These are phyloP conservation scores for Globisporangium sylvaticum DNA, from an alignment of 352 stramenopile genomes.

Conservation along the genomic window DNA sequence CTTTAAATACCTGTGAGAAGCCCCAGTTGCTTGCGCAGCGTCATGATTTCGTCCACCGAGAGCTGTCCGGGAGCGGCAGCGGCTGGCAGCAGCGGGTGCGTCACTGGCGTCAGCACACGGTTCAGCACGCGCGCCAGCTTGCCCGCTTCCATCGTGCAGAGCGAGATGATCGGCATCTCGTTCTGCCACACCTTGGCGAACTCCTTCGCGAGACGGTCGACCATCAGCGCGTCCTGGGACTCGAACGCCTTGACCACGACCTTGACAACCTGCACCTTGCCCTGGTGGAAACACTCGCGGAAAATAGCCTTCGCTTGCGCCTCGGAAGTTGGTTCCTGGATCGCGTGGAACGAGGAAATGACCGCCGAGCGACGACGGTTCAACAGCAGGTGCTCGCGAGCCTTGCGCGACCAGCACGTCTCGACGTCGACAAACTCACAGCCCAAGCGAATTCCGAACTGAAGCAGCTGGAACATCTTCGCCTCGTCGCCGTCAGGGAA, in stretches of 20 bases:
- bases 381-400: constrained; percentile 46
- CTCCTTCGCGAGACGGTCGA: constrained; percentile 58
- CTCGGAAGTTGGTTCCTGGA: constrained; percentile 48
- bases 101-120: constrained; percentile 94
- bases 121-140: constrained; percentile 94
- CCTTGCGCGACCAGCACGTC: constrained; percentile 78
- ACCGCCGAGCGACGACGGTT: constrained; percentile 45
- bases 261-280: constrained; percentile 88
- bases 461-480: constrained; percentile 86
- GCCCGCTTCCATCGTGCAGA: constrained; percentile 92
- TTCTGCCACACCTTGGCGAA: constrained; percentile 51
- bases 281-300: constrained; percentile 61
- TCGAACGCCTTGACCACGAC: constrained; percentile 86
- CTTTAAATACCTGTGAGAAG: constrained; percentile 77
- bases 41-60: constrained; percentile 92
- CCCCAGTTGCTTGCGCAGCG: constrained; percentile 71
- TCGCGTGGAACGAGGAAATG: constrained; percentile 78
- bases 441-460: constrained; percentile 89
- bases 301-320: constrained; percentile 51
- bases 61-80: constrained; percentile 96
- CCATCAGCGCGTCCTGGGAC: constrained; percentile 85
- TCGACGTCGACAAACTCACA: constrained; percentile 97
- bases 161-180: constrained; percentile 91
- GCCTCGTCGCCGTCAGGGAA: constrained; percentile 90
- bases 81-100: constrained; percentile 89